These are phyloP conservation scores for Plasmopara viticola DNA, from an alignment of 352 stramenopile species.

Conservation along the genomic window DNA sequence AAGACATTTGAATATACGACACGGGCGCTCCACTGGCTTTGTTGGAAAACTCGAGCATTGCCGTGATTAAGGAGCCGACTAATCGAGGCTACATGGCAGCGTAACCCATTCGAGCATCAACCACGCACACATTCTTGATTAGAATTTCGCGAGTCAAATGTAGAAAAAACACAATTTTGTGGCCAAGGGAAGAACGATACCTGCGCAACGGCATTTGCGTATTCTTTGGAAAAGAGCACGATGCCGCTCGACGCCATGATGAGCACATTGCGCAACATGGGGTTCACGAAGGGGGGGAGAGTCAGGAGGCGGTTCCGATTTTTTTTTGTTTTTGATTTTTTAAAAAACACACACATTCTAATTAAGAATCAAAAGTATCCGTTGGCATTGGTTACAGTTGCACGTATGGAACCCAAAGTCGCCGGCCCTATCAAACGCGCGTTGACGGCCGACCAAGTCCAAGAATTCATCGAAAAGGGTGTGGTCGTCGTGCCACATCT, in stretches of 20 bases:
- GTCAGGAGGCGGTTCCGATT: neutral
- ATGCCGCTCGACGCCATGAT: constrained; percentile 90
- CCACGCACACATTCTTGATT: constrained; percentile 7
- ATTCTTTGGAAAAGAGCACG: constrained; percentile 91
- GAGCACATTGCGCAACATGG: constrained; percentile 90
- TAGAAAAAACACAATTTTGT: no score
- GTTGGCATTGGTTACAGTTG: neutral
- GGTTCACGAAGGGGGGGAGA: constrained; percentile 5
- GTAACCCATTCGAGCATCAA: neutral
- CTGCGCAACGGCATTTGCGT: constrained; percentile 81
- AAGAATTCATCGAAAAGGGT: constrained; percentile 52
- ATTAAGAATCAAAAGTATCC: constrained; percentile 5
- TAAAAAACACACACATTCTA: no score
- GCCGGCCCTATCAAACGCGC: constrained; percentile 18
- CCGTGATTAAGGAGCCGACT: constrained; percentile 86
- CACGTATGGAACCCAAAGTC: constrained; percentile 5
- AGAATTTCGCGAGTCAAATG: constrained; percentile 8
- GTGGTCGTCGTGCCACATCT: constrained; percentile 76
- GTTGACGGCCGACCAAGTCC: constrained; percentile 52
- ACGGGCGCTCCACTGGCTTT: constrained; percentile 87
- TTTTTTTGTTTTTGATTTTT: no score
- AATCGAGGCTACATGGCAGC: constrained; percentile 59
- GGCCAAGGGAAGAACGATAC: constrained; percentile 16
- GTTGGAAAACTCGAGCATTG: constrained; percentile 89
- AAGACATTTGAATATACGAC: constrained; percentile 87